Evolutionary conservation across 2,329 filamentous ascomycete genomes (phyloP), one percentile per base, ranked within the genome.

Genomic region (Stagonosporopsis cucurbitacearum): DNA sequence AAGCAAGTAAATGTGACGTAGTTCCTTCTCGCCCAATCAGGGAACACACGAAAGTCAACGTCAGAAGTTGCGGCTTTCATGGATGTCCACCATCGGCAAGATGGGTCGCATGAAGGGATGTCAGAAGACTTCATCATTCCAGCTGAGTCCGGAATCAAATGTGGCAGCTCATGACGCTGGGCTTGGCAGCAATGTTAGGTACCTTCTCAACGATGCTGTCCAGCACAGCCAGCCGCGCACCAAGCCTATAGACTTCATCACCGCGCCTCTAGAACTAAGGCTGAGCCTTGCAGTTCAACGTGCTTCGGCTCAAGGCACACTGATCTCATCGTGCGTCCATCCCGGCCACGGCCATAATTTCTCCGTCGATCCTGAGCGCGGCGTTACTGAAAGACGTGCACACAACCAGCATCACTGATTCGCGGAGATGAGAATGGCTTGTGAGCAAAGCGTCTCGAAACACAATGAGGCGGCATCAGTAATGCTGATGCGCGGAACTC

Each of bases 1-100:
- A n/a, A 36, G 9, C 20, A 42, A 15, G n/a, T 26, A 45, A 47
- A 30, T 17, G 41, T 56, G 53, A 56, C 53, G 53, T 56, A 45
- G 26, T 9, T n/a, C 17, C 19, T 9, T n/a, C 17, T 15, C 32
- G 15, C 20, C 42, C 30, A 39, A 51, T 51, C n/a, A 39, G 53
- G 36, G 30, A 37, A 32, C 2, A 11, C 19, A 6, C 37, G 30
- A 35, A n/a, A 12, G 41, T 56, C 53, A 51, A 56, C 53, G 48
- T 43, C 47, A 51, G 36, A 45, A 20, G n/a, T 12, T 20, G 6
- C 7, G 35, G 35, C 35, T 37, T 3, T 11, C 35, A 32, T 37
- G 6, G 3, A 12, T 37, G 19, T 6, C 12, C 12, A 4, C 17
- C 17, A 12, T 20, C 13, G 35, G 35, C 35, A 37, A 20, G 2